Evolutionary conservation across 2,329 filamentous ascomycete genomes (phyloP), one percentile per base, ranked within the genome.

Genomic region (Fusarium mexicanum): DNA sequence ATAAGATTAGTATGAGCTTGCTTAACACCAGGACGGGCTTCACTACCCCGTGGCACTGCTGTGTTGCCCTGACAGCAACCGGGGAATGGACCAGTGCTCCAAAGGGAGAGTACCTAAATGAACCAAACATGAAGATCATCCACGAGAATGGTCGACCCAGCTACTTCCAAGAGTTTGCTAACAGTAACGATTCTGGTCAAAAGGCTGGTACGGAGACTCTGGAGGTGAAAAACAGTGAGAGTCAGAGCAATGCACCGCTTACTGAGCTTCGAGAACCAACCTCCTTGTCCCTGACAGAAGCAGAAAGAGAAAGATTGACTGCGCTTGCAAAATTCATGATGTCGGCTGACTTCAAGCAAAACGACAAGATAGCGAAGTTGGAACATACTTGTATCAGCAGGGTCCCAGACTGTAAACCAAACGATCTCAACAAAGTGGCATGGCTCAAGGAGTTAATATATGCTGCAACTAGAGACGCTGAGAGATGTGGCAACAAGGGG

Each of bases 41-140:
- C 53, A 81, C 80, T 1, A 81, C 80, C 1, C 80, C 80, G 0
- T 81, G 80, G 80, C 80, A 81, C 48, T 81, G 80, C 46, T 66
- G 41, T 22, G 44, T 67, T 60, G 64, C 64, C 24, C 48, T 33
- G 11, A 48, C 46, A 51, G 41, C 24, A 8, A 67, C 40, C 0
- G 61, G 61, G 0, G 64, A 67, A 20, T 67, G 64, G 64, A 58
- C 48, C 2, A 67, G 64, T 26, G 64, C 64, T 33, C 64, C 64
- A 17, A 67, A 66, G 37, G 64, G 64, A 12, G 64, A 67, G 17
- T 67, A 66, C 12, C 18, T 66, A 18, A 58, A 67, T 20, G 37
- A 67, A 12, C 48, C 48, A 11, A 67, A 26, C 9, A 67, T 67
- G 64, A 37, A 66, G 24, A 22, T 67, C 0, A 22, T 67, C 2